Evolutionary conservation across 371 early-diverging fungal species (phyloP).

Genomic region (Mortierella sp.): DNA sequence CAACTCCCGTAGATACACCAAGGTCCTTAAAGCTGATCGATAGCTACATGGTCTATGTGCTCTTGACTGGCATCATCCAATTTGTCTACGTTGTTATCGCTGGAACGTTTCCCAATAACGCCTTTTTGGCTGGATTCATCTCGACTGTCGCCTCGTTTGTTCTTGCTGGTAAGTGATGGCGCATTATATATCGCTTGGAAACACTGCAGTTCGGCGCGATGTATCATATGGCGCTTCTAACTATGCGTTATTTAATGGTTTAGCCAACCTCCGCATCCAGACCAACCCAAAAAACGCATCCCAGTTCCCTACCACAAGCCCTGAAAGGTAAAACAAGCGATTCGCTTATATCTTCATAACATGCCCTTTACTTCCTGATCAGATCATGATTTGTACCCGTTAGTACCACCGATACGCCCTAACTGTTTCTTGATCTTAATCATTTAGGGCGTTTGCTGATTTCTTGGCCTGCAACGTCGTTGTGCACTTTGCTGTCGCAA

Average conservation of each 20-base stretch:
- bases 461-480: conserved; percentile 76
- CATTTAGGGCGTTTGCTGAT: conserved; percentile 78
- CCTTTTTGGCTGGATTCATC: conserved; percentile 95
- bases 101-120: conserved; percentile 97
- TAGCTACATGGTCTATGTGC: conserved; percentile 88
- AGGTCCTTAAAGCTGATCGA: conserved; percentile 89
- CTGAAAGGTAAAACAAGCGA: conserved; percentile 63
- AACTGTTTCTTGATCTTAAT: not conserved
- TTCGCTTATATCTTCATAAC: not conserved
- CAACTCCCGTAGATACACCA: conserved; percentile 83
- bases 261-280: conserved; percentile 77
- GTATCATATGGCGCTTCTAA: too few species aligned
- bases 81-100: conserved; percentile 86
- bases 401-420: too few species aligned
- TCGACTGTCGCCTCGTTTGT: conserved; percentile 94
- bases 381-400: too few species aligned
- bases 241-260: too few species aligned
- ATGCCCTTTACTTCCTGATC: too few species aligned
- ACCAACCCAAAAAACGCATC: conserved; percentile 73
- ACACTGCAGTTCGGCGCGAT: too few species aligned
- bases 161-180: conserved; percentile 77
- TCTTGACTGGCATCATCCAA: conserved; percentile 89
- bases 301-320: conserved; percentile 60
- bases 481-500: conserved; percentile 80
- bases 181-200: not conserved